Evolutionary conservation across 495 filamentous ascomycete genomes (phyloP), one percentile per base, ranked within the genome.

Genomic region (Massariosphaeria phaeospora): DNA sequence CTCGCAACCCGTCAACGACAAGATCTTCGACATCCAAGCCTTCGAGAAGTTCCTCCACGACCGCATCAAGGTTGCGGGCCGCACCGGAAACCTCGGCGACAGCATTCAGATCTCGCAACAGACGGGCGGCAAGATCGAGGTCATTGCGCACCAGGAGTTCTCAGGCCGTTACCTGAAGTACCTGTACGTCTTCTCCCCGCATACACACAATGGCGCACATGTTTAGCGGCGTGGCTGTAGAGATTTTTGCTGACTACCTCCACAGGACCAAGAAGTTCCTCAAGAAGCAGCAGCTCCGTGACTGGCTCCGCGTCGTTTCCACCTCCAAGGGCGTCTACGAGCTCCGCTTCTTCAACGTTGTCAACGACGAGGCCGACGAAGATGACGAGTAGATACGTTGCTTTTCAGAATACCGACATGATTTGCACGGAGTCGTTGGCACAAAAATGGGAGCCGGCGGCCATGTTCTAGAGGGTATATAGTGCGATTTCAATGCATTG

Each of bases 31-130:
- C 72, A 84, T 95, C 72, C 83, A 85, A 61, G 91, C 91, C 66
- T 98, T 97, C 77, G 90, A 96, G 81, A 97, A 97, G 83, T 98
- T 98, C 86, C 86, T 98, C 48, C 91, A 96, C 79, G 94, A 98
- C 77, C 89, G 87, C 76, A 95, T 98, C 84, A 98, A 98, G 85
- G 89, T 97, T 67, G 94, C 96, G 51, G 89, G 89, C 80, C 91
- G 90, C 69, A 87, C 89, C 66, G 91, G 91, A 60, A 97, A 98
- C 84, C 88, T 98, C 66, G 93, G 94, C 69, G 94, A 98, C 71
- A 81, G 76, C 67, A 84, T 98, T 68, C 76, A 81, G 69, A 96
- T 98, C 82, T 84, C 82, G 67, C 86, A 95, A 80, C 69, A 78
- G 61, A 88, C 86, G 65, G 93, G 96, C 65, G 91, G 91, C 71